Percentiles rank a stretch among this genome's conserved stretches.
Conservation (phyloP, 2,329 filamentous ascomycete species). For the Trichoderma sp. region DNA sequence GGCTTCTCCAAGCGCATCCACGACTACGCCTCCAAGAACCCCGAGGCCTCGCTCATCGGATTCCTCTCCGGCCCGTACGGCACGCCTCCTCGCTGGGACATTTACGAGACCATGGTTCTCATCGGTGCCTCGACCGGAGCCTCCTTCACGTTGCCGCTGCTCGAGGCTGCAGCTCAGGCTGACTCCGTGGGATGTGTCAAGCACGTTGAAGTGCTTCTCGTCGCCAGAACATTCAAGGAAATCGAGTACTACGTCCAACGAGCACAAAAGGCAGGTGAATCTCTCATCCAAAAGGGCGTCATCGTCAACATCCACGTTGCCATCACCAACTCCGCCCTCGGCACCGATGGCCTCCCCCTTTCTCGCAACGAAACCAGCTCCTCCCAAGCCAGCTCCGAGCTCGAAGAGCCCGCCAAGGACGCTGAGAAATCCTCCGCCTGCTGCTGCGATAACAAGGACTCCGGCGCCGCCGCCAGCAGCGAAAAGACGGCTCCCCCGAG, state of each 20-base stretch:
- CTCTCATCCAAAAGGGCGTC: slow-evolving; percentile 43
- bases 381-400: neutral
- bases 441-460: slow-evolving; percentile 19
- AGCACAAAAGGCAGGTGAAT: slow-evolving; percentile 43
- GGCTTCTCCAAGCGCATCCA: slow-evolving; percentile 58
- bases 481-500: neutral
- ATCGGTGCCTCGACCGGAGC: slow-evolving; percentile 62
- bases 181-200: slow-evolving; percentile 46
- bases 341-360: slow-evolving; percentile 11
- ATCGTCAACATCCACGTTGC: slow-evolving; percentile 52
- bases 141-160: slow-evolving; percentile 57
- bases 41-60: slow-evolving; percentile 30
- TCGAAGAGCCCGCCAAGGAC: slow-evolving; percentile 8
- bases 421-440: slow-evolving; percentile 27
- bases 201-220: slow-evolving; percentile 51
- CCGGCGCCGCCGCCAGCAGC: neutral
- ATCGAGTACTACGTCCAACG: slow-evolving; percentile 54
- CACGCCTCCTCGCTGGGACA: slow-evolving; percentile 52
- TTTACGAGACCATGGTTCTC: slow-evolving; percentile 57
- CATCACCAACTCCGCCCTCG: slow-evolving; percentile 39
- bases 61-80: slow-evolving; percentile 58
- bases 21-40: slow-evolving; percentile 40
- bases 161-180: slow-evolving; percentile 50
- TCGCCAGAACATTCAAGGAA: slow-evolving; percentile 51
- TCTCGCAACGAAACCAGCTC: neutral